These are phyloP conservation scores for Begonia masoniana DNA, from an alignment of 306 rosid genomes.

Conservation along the genomic window DNA sequence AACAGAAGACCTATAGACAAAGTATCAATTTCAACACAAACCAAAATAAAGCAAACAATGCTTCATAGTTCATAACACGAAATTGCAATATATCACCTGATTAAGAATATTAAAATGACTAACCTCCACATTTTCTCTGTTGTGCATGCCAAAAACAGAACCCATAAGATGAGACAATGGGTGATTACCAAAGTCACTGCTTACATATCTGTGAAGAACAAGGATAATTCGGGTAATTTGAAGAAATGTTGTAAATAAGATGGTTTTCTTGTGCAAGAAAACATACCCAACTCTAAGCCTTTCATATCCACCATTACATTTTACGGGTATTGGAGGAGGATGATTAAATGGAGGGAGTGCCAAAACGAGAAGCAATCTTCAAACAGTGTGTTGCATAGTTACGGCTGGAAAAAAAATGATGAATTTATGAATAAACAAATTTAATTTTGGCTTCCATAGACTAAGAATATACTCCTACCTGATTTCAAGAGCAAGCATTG, in stretches of 20 bases:
- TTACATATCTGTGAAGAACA: conserved; percentile 33
- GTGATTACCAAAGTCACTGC: conserved; percentile 61
- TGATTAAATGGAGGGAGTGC: conserved; percentile 65
- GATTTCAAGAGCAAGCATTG: conserved; percentile 87
- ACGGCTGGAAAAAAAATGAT: conserved; percentile 36
- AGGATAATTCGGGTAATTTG: not conserved
- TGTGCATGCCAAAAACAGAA: conserved; percentile 93
- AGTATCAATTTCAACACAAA: not conserved
- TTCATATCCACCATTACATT: conserved; percentile 47
- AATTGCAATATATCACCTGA: not conserved
- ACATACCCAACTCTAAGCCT: conserved; percentile 87
- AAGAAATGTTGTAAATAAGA: not conserved
- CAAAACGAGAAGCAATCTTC: conserved; percentile 77
- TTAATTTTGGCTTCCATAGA: not conserved
- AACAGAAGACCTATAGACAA: conserved; percentile 69
- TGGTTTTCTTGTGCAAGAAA: not conserved
- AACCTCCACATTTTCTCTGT: conserved; percentile 74
- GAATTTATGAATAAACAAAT: not conserved
- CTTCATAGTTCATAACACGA: no score
- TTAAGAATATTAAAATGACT: not conserved
- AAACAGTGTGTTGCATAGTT: conserved; percentile 94
- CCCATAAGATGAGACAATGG: conserved; percentile 93
- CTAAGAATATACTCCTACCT: conserved; percentile 29
- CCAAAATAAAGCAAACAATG: not conserved
- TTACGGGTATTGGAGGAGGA: conserved; percentile 52